phyloP scores from a whole-genome alignment of 495 filamentous ascomycete genomes.

The Stereocaulon alpinum region DNA sequence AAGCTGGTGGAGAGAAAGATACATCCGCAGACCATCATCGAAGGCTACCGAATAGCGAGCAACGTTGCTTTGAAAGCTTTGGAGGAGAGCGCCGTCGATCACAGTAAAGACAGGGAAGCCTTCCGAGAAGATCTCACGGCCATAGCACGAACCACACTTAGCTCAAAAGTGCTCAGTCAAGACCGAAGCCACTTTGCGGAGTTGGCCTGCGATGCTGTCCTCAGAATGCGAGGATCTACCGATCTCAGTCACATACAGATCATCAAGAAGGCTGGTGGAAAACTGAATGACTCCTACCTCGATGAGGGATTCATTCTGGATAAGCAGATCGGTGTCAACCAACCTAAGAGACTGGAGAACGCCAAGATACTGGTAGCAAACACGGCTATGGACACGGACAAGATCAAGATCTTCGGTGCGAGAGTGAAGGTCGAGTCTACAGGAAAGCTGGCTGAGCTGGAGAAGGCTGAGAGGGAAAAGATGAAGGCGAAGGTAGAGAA shows the following conservation, averaged over 20 bases:
- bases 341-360: constrained; percentile 93
- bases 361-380: constrained; percentile 97
- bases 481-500: constrained; percentile 98
- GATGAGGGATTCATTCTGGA: constrained; percentile 98
- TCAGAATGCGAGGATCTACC: constrained; percentile 81
- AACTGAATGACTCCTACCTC: constrained; percentile 91
- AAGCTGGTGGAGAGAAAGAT: constrained; percentile 95
- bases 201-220: constrained; percentile 84
- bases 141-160: constrained; percentile 92
- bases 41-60: constrained; percentile 95
- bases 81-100: constrained; percentile 74
- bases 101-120: constrained; percentile 66
- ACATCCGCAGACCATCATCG: constrained; percentile 98
- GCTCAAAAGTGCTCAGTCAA: constrained; percentile 93
- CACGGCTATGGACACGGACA: constrained; percentile 98
- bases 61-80: constrained; percentile 75
- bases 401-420: constrained; percentile 98
- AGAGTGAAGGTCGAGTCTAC: constrained; percentile 91
- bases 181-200: constrained; percentile 86
- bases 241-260: constrained; percentile 98
- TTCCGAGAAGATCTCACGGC: constrained; percentile 84
- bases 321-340: constrained; percentile 97
- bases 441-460: constrained; percentile 88
- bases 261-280: constrained; percentile 98
- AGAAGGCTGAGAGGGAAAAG: constrained; percentile 96